phyloP scores from a whole-genome alignment of 2,329 filamentous ascomycete species.

The Didymella keratinophila region DNA sequence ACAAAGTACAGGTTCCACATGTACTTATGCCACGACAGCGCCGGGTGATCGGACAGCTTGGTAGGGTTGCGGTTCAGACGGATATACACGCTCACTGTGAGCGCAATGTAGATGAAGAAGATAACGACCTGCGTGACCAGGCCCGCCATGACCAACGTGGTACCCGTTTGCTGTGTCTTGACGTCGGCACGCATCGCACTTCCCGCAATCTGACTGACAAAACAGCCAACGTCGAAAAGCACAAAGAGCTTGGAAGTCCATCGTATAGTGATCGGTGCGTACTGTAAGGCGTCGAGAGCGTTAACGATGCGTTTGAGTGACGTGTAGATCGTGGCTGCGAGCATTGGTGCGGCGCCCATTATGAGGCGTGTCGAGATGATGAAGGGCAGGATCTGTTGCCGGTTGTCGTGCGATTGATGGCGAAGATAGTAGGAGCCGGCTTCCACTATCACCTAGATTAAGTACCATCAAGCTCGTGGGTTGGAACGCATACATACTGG shows the following conservation, averaged over 20 bases:
- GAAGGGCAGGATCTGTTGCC: background rate
- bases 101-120: background rate
- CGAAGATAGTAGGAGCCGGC: background rate
- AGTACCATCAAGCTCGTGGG: background rate
- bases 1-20: background rate
- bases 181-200: background rate
- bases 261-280: background rate
- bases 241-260: background rate
- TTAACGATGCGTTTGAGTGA: background rate
- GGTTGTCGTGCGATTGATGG: background rate
- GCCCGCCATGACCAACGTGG: background rate
- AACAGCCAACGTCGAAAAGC: background rate
- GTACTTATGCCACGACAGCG: background rate
- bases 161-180: background rate
- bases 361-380: background rate
- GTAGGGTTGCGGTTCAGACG: background rate
- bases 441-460: background rate
- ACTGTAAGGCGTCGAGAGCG: background rate
- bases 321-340: background rate
- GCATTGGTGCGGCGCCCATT: background rate
- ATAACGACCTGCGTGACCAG: background rate
- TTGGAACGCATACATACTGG: background rate
- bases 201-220: background rate
- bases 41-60: background rate
- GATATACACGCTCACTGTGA: background rate